phyloP scores from a whole-genome alignment of 1,284 basidiomycete genomes.

The Ceratobasidium sp. region DNA sequence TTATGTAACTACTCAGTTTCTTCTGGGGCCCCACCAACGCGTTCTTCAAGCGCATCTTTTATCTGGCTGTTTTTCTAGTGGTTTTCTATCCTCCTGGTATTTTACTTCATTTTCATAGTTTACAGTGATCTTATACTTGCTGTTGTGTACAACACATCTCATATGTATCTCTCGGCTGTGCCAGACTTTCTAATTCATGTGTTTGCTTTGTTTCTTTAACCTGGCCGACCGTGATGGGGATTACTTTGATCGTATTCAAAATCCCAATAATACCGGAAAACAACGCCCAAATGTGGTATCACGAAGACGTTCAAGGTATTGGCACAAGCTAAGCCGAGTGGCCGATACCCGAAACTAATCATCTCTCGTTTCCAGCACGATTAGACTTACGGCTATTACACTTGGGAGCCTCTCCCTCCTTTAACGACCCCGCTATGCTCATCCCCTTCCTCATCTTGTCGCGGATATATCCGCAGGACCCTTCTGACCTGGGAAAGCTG shows the following conservation, averaged over 20 bases:
- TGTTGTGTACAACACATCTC: not conserved
- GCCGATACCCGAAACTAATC: no score
- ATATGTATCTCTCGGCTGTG: not conserved
- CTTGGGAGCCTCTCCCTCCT: not conserved
- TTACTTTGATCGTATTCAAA: no score
- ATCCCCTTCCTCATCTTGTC: conserved; percentile 44
- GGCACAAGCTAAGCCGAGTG: no score
- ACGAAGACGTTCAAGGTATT: no score
- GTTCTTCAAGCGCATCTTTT: not conserved
- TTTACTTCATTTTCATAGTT: not conserved
- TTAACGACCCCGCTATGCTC: not conserved
- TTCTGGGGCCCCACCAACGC: not conserved
- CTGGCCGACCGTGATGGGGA: no score
- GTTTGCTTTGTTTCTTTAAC: no score
- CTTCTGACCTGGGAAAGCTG: conserved; percentile 25
- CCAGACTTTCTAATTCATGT: not conserved
- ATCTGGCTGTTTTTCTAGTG: no score
- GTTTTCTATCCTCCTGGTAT: not conserved
- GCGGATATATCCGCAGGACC: conserved; percentile 12
- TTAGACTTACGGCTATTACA: no score
- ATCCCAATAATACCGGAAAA: no score
- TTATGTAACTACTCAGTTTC: conserved; percentile 26
- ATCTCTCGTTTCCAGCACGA: no score
- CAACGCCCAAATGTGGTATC: no score
- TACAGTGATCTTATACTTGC: not conserved